Base-by-base conservation (phyloP, 1,284 basidiomycete species). In the Leccinum huronense region DNA sequence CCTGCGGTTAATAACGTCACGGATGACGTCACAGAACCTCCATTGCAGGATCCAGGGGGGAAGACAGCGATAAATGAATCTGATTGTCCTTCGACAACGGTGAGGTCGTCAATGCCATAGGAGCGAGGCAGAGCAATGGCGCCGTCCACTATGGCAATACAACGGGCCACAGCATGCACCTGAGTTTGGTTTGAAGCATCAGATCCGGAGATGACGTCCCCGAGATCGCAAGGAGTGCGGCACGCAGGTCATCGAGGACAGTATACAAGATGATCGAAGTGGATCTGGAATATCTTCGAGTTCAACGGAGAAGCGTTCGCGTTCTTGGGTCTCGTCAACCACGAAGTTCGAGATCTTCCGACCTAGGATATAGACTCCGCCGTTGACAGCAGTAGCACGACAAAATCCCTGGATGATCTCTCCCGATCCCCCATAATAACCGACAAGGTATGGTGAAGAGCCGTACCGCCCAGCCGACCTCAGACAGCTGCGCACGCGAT, bases 391-490 rank as follows among this genome's bases (percentile, higher is more conserved):
- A 40, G 91, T 85, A 6, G 89, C 86, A 38, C 95, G 92, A 76
- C 95, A 97, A 75, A 96, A 98, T 0, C 94, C 95, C 76, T 97
- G 95, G 0, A 91, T 85, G n/a, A 97, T 87, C 72, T 97, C 95
- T 3, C 95, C 95, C 0, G 89, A 81, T 3, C 95, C 94, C 34
- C 97, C 97, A 74, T 98, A 98, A 71, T 98, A 95, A 0, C 94
- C 94, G 5, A 98, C 84, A 14, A 99, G 85, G 78, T 96, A 98
- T 0, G 97, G 89, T 0, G 93, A 94, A 10, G 91, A 79, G 6
- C 97, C 97, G 72, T 97, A 98, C 36, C 93, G 83, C 1, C 97
- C 96, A 13, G 89, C 80, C 1, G 94, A 93, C 51, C 82, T 85
- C 27, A 98, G 82, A 73, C 94, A 95, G 34, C 81, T 78, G 13